phyloP scores from a whole-genome alignment of 2,329 filamentous ascomycete genomes.

The Acephala macrosclerotiorum region DNA sequence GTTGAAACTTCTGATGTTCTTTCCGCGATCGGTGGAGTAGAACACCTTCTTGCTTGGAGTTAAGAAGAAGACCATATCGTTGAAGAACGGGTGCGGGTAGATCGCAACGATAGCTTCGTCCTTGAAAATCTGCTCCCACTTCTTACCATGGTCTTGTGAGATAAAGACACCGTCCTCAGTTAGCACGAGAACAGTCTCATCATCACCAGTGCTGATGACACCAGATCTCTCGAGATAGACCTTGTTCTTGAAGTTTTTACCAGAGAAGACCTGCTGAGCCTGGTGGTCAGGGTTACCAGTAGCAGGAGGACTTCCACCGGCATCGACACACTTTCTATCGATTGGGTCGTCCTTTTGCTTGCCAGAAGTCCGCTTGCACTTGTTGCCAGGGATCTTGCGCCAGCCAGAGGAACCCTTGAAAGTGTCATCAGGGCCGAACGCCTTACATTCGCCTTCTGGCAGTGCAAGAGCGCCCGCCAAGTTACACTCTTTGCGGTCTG shows the following conservation, averaged over 20 bases:
- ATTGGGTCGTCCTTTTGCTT: conserved; percentile 74
- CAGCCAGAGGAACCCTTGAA: conserved; percentile 91
- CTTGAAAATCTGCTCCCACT: conserved; percentile 76
- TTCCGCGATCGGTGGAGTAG: conserved; percentile 83
- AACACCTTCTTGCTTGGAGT: conserved; percentile 71
- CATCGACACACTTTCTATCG: conserved; percentile 78
- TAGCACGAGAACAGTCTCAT: conserved; percentile 74
- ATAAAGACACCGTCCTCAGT: conserved; percentile 64
- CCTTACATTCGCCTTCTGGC: conserved; percentile 77
- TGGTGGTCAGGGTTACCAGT: conserved; percentile 71
- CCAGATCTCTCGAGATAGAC: conserved; percentile 82
- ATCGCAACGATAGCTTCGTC: conserved; percentile 75
- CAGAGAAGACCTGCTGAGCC: conserved; percentile 68
- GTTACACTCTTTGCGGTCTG: conserved; percentile 74
- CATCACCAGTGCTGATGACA: conserved; percentile 61
- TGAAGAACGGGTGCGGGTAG: conserved; percentile 80
- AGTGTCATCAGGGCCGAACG: conserved; percentile 56
- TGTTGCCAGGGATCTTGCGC: conserved; percentile 86
- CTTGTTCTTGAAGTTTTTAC: conserved; percentile 60
- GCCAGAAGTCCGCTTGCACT: conserved; percentile 68
- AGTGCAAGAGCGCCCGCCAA: conserved; percentile 66
- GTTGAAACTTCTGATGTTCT: conserved; percentile 76
- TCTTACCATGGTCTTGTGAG: conserved; percentile 87
- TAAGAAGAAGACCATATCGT: conserved; percentile 87
- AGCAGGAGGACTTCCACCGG: conserved; percentile 54